These are phyloP conservation scores for Brassica rapa DNA, from an alignment of 345 rosid species.

Conservation along the genomic window DNA sequence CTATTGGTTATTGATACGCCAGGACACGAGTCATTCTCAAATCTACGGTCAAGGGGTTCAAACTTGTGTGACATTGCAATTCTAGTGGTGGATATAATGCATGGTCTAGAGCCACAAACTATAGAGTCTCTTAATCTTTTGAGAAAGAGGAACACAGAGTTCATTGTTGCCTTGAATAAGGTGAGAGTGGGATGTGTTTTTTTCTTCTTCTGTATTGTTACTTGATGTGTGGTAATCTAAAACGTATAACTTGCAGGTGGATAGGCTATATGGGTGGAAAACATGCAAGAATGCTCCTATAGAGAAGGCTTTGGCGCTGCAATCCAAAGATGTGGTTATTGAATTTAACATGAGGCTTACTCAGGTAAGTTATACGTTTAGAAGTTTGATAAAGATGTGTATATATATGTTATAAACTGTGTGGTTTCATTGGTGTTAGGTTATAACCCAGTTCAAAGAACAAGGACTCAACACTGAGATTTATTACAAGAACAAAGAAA, in stretches of 20 bases:
- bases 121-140: conserved; percentile 88
- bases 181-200: conserved; percentile 42
- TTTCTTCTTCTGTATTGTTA: conserved; percentile 13
- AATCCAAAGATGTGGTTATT: conserved; percentile 60
- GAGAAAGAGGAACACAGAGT: conserved; percentile 80
- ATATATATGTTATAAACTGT: background rate
- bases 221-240: background rate
- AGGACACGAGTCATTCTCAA: conserved; percentile 89
- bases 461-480: conserved; percentile 90
- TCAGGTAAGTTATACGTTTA: conserved; percentile 44
- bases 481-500: conserved; percentile 82
- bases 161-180: conserved; percentile 93
- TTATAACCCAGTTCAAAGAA: conserved; percentile 74
- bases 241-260: conserved; percentile 59
- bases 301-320: conserved; percentile 64
- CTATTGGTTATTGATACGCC: conserved; percentile 96
- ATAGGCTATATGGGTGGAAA: conserved; percentile 94
- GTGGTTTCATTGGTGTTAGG: conserved; percentile 42
- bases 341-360: conserved; percentile 75
- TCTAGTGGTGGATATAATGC: conserved; percentile 95
- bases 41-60: conserved; percentile 91
- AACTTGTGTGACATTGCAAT: conserved; percentile 94
- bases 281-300: conserved; percentile 74
- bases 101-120: conserved; percentile 90
- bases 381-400: background rate